Evolutionary conservation across 2,329 filamentous ascomycete genomes (phyloP).

Genomic region (Alternaria sp.): DNA sequence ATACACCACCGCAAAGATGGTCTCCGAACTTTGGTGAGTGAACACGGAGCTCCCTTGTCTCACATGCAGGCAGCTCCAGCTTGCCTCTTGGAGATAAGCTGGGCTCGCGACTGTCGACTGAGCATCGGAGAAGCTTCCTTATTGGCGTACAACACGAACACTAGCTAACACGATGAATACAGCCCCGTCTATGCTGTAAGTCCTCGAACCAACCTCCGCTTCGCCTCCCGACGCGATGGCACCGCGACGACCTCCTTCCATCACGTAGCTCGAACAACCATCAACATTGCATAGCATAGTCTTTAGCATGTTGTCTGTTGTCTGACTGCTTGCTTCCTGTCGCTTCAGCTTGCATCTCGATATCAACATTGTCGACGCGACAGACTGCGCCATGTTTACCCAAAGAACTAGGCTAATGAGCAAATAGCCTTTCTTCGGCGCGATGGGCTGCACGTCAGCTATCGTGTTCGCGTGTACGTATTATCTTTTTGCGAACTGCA

Average conservation of each 20-base stretch:
- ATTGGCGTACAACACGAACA: constrained; percentile 17
- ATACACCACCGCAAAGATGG: constrained; percentile 66
- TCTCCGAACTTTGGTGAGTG: constrained; percentile 83
- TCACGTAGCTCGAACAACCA: constrained; percentile 12
- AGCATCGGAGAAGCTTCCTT: constrained; percentile 16
- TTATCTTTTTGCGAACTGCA: too few species aligned
- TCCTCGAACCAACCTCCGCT: constrained; percentile 51
- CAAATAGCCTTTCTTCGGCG: constrained; percentile 86
- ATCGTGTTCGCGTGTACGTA: constrained; percentile 86
- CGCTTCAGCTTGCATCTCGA: too few species aligned
- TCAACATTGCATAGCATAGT: too few species aligned
- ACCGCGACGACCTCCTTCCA: constrained; percentile 22
- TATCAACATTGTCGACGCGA: constrained; percentile 1
- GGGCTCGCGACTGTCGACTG: constrained; percentile 35
- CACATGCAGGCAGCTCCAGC: constrained; percentile 47
- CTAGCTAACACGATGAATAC: constrained; percentile 43
- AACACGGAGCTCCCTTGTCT: constrained; percentile 39
- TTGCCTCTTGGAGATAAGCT: constrained; percentile 47
- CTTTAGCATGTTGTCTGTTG: too few species aligned
- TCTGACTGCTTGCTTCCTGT: too few species aligned
- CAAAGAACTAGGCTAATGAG: constrained; percentile 31
- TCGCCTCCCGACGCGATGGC: constrained; percentile 35
- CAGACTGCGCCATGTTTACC: constrained; percentile 7
- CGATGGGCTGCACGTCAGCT: constrained; percentile 93
- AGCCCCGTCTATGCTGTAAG: constrained; percentile 99